Percentiles rank a stretch among this genome's conserved stretches.
Conservation (phyloP, 1,284 basidiomycete genomes). For the Cerioporus squamosus region DNA sequence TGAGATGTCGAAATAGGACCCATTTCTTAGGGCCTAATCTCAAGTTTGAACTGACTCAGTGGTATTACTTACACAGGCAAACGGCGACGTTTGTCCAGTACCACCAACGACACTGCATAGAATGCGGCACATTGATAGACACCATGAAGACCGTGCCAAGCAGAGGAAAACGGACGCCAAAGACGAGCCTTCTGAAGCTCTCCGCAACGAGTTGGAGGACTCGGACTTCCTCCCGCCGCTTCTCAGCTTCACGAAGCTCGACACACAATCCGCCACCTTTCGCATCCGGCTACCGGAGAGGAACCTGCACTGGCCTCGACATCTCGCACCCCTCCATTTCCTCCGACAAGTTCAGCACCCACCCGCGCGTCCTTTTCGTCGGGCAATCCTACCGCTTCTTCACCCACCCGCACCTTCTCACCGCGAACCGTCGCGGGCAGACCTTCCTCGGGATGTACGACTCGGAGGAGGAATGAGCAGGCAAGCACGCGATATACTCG, state of each 20-base stretch:
- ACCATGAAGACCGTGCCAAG: too few relatives aligned
- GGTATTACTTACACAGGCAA: too few relatives aligned
- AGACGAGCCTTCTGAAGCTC: too few relatives aligned
- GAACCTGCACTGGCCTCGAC: constrained; percentile 76
- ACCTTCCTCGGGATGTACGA: constrained; percentile 65
- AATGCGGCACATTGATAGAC: too few relatives aligned
- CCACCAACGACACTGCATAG: too few relatives aligned
- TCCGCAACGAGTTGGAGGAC: too few relatives aligned
- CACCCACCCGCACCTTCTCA: constrained; percentile 55
- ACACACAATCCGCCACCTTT: constrained; percentile 42
- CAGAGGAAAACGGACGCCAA: too few relatives aligned
- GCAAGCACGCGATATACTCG: too few relatives aligned
- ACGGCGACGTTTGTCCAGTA: too few relatives aligned
- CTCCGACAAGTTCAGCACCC: constrained; percentile 39
- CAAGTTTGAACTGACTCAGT: too few relatives aligned
- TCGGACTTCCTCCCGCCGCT: constrained; percentile 33
- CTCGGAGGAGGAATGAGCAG: not conserved
- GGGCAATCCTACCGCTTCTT: constrained; percentile 67
- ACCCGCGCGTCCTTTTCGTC: constrained; percentile 63
- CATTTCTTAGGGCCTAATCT: too few relatives aligned
- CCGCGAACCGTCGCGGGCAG: constrained; percentile 65
- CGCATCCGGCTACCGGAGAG: constrained; percentile 62
- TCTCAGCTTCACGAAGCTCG: constrained; percentile 52
- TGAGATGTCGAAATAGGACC: too few relatives aligned
- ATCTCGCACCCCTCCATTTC: constrained; percentile 56